Percentiles rank a stretch among this genome's conserved stretches.
These are phyloP conservation scores for Penicillium antarcticum DNA, from an alignment of 495 filamentous ascomycete species.

Conservation along the genomic window DNA sequence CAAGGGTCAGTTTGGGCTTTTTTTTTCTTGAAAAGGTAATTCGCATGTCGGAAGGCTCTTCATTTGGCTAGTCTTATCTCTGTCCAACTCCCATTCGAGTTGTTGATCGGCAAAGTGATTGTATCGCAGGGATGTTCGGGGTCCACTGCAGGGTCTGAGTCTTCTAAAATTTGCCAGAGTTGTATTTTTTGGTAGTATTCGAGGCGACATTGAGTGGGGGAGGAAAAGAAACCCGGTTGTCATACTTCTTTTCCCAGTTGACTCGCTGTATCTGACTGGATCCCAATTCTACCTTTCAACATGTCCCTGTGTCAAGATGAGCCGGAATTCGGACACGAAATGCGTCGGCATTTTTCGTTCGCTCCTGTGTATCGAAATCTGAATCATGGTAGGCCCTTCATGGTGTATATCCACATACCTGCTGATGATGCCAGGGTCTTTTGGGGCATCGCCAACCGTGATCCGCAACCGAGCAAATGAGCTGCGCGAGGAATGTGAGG, in stretches of 20 bases:
- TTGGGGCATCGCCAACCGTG: constrained; percentile 61
- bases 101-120: not conserved
- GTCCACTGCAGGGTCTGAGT: constrained; percentile 6
- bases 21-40: not conserved
- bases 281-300: not conserved
- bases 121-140: constrained; percentile 6
- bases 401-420: not conserved
- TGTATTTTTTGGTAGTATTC: constrained; percentile 12
- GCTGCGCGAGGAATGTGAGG: constrained; percentile 57
- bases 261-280: not conserved
- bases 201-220: not conserved
- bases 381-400: constrained; percentile 61
- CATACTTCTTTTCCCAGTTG: no score
- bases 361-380: constrained; percentile 60
- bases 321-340: constrained; percentile 43
- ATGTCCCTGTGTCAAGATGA: not conserved
- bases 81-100: not conserved
- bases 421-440: constrained; percentile 53
- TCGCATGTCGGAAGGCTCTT: not conserved
- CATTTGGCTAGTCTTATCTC: not conserved
- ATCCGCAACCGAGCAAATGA: constrained; percentile 51
- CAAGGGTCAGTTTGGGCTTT: not conserved
- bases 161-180: constrained; percentile 1
- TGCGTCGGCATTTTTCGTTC: constrained; percentile 63
- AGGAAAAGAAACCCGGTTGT: not conserved